A percentile compares a stretch with the other conserved stretches of the same genome.
These are phyloP conservation scores for Pseudohyphozyma bogoriensis DNA, from an alignment of 768 basidiomycete species.

Conservation along the genomic window DNA sequence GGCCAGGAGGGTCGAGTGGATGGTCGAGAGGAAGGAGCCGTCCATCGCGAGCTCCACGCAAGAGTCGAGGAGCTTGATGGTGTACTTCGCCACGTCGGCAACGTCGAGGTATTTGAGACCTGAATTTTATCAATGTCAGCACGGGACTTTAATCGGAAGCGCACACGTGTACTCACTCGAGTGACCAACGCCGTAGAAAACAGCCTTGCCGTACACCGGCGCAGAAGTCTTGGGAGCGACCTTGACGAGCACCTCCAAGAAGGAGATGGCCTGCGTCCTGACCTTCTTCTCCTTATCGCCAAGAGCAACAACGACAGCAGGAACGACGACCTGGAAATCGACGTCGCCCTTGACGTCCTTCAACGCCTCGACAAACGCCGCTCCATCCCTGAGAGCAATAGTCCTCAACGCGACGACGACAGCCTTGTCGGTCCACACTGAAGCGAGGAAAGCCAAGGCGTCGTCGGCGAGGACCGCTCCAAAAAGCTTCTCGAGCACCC, in stretches of 20 bases:
- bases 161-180: slow-evolving; percentile 26
- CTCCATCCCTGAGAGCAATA: slow-evolving; percentile 61
- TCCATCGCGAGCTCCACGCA: slow-evolving; percentile 20
- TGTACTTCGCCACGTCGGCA: slow-evolving; percentile 16
- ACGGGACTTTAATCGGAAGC: too few species aligned
- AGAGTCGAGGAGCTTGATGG: slow-evolving; percentile 17
- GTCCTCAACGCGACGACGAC: slow-evolving; percentile 38
- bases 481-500: slow-evolving; percentile 53
- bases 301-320: slow-evolving; percentile 31
- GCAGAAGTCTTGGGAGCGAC: background rate
- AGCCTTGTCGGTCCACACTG: slow-evolving; percentile 46
- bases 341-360: slow-evolving; percentile 40
- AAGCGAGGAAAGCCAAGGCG: slow-evolving; percentile 68
- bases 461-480: slow-evolving; percentile 55
- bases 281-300: slow-evolving; percentile 30
- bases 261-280: slow-evolving; percentile 34
- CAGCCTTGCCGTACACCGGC: slow-evolving; percentile 36
- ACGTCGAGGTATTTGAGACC: slow-evolving; percentile 27
- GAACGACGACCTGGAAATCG: slow-evolving; percentile 42
- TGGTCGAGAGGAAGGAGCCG: slow-evolving; percentile 8
- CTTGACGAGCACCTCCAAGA: slow-evolving; percentile 30
- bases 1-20: slow-evolving; percentile 19
- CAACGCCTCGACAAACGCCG: slow-evolving; percentile 56
- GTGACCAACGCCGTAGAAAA: slow-evolving; percentile 35
- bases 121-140: too few species aligned